These are phyloP conservation scores for Prunus kanzakura DNA, from an alignment of 306 rosid genomes.

Conservation along the genomic window DNA sequence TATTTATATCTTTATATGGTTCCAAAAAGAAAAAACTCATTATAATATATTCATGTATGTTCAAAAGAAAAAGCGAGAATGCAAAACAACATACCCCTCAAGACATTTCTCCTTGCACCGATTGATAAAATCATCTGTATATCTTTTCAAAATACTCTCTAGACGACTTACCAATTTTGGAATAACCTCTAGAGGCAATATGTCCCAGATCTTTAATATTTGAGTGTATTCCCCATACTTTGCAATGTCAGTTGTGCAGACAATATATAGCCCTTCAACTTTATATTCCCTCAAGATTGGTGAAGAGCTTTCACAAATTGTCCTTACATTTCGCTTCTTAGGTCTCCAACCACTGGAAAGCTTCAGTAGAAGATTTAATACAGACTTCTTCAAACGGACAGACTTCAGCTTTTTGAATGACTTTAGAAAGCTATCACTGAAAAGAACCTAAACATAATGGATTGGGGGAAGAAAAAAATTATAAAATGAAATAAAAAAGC, in stretches of 20 bases:
- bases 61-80: neutral
- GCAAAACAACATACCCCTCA: slow-evolving; percentile 47
- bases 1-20: no score
- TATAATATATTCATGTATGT: no score
- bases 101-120: slow-evolving; percentile 48
- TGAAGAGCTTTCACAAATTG: slow-evolving; percentile 44
- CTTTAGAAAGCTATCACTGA: slow-evolving; percentile 64
- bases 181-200: slow-evolving; percentile 48
- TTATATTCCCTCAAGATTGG: slow-evolving; percentile 51
- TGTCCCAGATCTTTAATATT: slow-evolving; percentile 73
- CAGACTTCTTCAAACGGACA: slow-evolving; percentile 35
- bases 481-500: neutral
- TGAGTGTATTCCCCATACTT: slow-evolving; percentile 43
- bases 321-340: slow-evolving; percentile 30
- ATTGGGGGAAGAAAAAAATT: neutral
- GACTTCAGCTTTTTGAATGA: slow-evolving; percentile 53
- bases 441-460: slow-evolving; percentile 43
- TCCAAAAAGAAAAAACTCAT: no score
- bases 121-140: slow-evolving; percentile 45
- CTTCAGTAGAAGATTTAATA: slow-evolving; percentile 48
- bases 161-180: slow-evolving; percentile 59
- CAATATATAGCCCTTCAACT: slow-evolving; percentile 48
- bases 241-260: slow-evolving; percentile 53
- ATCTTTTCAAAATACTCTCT: slow-evolving; percentile 50
- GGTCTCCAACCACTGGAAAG: slow-evolving; percentile 82